phyloP scores from a whole-genome alignment of 495 filamentous ascomycete species.

The Hyaloscypha variabilis region DNA sequence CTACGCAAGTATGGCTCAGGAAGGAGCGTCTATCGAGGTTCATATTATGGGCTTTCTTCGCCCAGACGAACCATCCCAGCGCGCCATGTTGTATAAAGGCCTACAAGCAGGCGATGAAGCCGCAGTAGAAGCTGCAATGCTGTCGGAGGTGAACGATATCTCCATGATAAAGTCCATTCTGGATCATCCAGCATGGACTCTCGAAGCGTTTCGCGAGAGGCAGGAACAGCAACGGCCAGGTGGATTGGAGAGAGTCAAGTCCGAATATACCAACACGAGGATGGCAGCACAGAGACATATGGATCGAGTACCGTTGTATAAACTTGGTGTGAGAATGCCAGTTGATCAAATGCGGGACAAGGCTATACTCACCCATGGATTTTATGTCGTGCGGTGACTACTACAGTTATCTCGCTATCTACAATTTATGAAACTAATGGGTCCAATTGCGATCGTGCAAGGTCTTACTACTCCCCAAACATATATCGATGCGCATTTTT shows the following conservation, averaged over 20 bases:
- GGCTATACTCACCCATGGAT: conserved; percentile 20
- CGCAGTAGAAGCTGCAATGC: conserved; percentile 40
- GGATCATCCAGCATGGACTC: conserved; percentile 55
- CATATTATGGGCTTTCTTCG: conserved; percentile 60
- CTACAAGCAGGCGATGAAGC: conserved; percentile 35
- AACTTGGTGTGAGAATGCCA: conserved; percentile 54
- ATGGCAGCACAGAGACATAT: conserved; percentile 50
- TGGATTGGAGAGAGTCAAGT: conserved; percentile 34
- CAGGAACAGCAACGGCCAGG: conserved; percentile 27
- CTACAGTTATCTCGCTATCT: background rate
- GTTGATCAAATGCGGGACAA: conserved; percentile 50
- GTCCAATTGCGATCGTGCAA: too few species aligned
- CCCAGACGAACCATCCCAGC: conserved; percentile 24
- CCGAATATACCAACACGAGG: conserved; percentile 42
- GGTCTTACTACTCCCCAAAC: too few species aligned
- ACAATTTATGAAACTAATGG: background rate
- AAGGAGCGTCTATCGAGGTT: conserved; percentile 46
- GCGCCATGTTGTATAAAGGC: conserved; percentile 31
- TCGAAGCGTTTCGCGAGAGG: conserved; percentile 35
- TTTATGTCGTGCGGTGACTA: conserved; percentile 25
- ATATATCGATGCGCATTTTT: background rate
- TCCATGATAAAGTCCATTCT: conserved; percentile 51
- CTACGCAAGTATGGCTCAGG: conserved; percentile 42
- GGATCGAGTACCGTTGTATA: conserved; percentile 56
- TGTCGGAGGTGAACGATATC: conserved; percentile 51